Base-by-base conservation (phyloP, 805 yeast genomes). In the Kodamaea hsintzibuensis region DNA sequence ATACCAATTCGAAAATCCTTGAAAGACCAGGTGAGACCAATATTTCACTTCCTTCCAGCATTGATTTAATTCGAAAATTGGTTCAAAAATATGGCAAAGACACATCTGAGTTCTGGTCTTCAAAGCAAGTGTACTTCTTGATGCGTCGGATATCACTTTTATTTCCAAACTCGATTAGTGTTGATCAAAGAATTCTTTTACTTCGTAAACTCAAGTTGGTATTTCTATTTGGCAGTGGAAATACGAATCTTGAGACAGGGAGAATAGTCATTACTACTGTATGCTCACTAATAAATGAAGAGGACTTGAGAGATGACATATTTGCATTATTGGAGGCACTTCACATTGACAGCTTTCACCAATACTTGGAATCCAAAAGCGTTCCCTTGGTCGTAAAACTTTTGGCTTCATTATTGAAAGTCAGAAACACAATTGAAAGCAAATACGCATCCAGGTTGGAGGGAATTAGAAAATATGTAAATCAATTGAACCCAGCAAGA, bases 161-260 rank as follows among this genome's bases (percentile, higher is more conserved):
- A 2, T 42, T 78, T 1, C 59, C 63, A 0, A 18, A 53, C 0
- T 52, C 74, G 0, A 19, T 60, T 1, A 56, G 66, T 18, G 27
- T 44, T 18, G 62, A 67, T 2, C 71, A 71, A 14, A 65, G 57
- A 43, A 7, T 60, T 1, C 12, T 63, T 3, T 50, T 56, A 25
- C 39, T 81, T 5, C 66, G 82, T 52, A 70, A 64, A 51, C 50
- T 81, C 17, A 78, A 78, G 53, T 55, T 74, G 1, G 52, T 80
- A 5, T 58, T 74, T 7, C 45, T 67, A 7, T 47, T 72, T 16
- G 44, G 22, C 7, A 71, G 73, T 7, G 54, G 55, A 2, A 39
- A 48, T 1, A 52, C 39, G 9, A 44, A 59, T 39, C 50, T 54
- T 9, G 56, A 4, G 16, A 43, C 77, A 7, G 48, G 59, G 1